Evolutionary conservation across 352 stramenopile species (phyloP), one percentile per base, ranked within the genome.

Genomic region (Phytophthora pini): DNA sequence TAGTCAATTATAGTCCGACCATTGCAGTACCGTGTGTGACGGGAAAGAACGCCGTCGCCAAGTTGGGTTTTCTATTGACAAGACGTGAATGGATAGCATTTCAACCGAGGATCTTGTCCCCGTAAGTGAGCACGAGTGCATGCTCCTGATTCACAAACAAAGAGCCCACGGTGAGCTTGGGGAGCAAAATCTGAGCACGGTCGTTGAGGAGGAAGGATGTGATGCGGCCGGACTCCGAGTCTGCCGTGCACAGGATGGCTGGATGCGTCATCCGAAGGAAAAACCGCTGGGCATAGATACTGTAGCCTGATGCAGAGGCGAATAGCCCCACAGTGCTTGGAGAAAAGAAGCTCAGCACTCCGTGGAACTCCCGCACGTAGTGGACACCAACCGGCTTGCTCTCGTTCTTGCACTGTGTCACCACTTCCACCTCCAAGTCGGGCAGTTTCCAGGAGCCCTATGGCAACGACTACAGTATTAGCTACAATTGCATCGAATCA

Each of bases 371-470:
- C 27, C 86, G 80, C 41, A 94, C 56, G 47, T 88, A 70, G 20
- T 89, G 72, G 34, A 93, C 81, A 45, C 84, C 74, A 2, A 92
- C 84, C 3, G 84, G 80, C 34, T 89, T 89, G 46, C 65, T 70
- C 57, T 92, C 82, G 60, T 89, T 84, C 74, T 94, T 94, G 76
- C 86, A 94, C 57, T 94, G 86, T 13, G 86, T 93, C 56, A 90
- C 80, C 40, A 94, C 70, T 6, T 89, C 77, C 15, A 94, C 65
- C 9, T 79, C 58, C 44, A 77, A 50, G 47, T 93, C 86, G 3
- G 84, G 86, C 8, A 94, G 53, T 10, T 41, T 70, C 86, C 86
- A 94, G 26, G 70, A 70, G 15, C 84, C 86, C 86, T 94, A 39
- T 1, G 41, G 45, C 38, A 57, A 24, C 15, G 56, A n/a, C 20